Evolutionary conservation across 768 basidiomycete species (phyloP), one percentile per base, ranked within the genome.

Genomic region (Phylloporus sp.): DNA sequence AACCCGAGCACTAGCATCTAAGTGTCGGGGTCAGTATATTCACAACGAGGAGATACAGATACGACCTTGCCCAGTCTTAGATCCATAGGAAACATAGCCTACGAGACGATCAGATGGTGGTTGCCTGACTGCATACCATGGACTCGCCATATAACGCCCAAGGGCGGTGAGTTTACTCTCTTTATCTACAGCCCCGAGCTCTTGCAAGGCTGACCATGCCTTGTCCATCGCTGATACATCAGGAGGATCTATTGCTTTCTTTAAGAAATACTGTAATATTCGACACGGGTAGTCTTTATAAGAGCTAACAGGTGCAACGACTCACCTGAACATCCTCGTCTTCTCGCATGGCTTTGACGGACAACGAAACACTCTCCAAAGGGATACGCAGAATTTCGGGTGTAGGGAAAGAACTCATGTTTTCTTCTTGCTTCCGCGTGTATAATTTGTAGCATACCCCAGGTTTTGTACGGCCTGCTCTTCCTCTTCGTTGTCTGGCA

Each of bases 321-420:
- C 47, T 42, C 32, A 84, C 88, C 69, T 85, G 86, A 39, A 91
- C 87, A 62, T 95, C 88, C 54, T 85, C 85, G 9, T 85, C 73
- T 61, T 86, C 83, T 42, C 85, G 73, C 73, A 85, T 85, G 5
- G 81, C 84, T 67, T 95, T 97, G 31, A 93, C 86, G 5, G 86
- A 81, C 49, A 97, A 71, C 6, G 84, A 84, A 31, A 95, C 76
- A 28, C 79, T 85, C 65, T 97, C 93, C 24, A 97, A 70, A 3
- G 94, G 91, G 6, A 90, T 87, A 16, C 94, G 79, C 32, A 88
- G 74, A 42, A 97, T 95, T 69, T 97, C 95, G 0, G 95, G 95
- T 0, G 85, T 73, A 6, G 93, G 84, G 67, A 87, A 93, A 9
- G 75, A 67, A 2, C 70, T 73, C 86, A 94, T 84, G 36, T 75